phyloP scores from a whole-genome alignment of 1,139 yeast genomes.

The Pichia sorboxylosa region DNA sequence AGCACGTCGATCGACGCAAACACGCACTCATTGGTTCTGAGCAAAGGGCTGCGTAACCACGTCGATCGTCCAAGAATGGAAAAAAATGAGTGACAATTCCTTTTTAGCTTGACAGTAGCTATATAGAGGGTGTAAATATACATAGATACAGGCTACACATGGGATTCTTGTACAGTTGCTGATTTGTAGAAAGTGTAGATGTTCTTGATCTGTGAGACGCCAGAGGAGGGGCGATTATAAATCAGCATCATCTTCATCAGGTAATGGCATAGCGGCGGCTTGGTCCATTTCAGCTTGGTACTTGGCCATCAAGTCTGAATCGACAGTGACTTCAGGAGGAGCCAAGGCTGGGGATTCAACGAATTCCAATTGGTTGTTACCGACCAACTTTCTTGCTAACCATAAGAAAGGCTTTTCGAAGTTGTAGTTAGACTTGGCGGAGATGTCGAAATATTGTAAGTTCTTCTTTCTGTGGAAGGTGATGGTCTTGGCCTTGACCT shows the following conservation, averaged over 20 bases:
- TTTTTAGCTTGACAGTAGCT: not conserved
- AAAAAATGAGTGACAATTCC: too few species aligned
- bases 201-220: too few species aligned
- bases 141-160: too few species aligned
- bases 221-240: slow-evolving; percentile 35
- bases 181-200: too few species aligned
- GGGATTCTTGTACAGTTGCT: too few species aligned
- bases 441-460: slow-evolving; percentile 97
- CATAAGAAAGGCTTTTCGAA: slow-evolving; percentile 99
- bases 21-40: not conserved
- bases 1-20: too few species aligned
- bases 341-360: slow-evolving; percentile 99
- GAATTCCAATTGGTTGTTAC: slow-evolving; percentile 95
- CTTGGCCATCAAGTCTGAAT: slow-evolving; percentile 90
- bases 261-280: slow-evolving; percentile 98
- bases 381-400: slow-evolving; percentile 99
- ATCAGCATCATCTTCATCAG: slow-evolving; percentile 99
- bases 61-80: not conserved
- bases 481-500: slow-evolving; percentile 98
- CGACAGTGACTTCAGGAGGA: slow-evolving; percentile 98
- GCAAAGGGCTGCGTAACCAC: slow-evolving; percentile 15
- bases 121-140: not conserved
- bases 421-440: slow-evolving; percentile 99
- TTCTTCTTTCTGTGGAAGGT: slow-evolving; percentile 99
- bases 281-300: slow-evolving; percentile 99